Evolutionary conservation across 208 protist species (phyloP).

Genomic region (Leishmania arabica): DNA sequence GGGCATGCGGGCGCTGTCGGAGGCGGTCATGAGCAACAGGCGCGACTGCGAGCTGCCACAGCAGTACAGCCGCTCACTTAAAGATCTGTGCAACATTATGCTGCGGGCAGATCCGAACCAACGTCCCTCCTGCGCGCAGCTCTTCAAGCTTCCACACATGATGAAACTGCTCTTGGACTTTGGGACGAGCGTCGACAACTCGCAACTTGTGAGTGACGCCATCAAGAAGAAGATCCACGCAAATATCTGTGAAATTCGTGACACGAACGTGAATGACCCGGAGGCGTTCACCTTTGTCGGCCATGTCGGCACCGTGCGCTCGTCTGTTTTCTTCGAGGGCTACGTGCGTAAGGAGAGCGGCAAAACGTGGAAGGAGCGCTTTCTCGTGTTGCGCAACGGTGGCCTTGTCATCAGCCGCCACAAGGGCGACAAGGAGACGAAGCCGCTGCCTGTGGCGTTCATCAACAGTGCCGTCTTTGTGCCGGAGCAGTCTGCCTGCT

Average conservation of each 20-base stretch:
- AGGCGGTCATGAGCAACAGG: conserved; percentile 65
- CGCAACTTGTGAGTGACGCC: conserved; percentile 41
- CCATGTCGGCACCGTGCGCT: conserved; percentile 40
- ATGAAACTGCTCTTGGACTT: conserved; percentile 58
- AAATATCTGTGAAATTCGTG: conserved; percentile 58
- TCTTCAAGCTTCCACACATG: conserved; percentile 64
- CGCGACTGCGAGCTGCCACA: conserved; percentile 59
- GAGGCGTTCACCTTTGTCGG: conserved; percentile 44
- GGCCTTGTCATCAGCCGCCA: conserved; percentile 50
- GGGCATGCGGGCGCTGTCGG: conserved; percentile 68
- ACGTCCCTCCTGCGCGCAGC: conserved; percentile 50
- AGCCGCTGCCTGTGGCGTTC: conserved; percentile 53
- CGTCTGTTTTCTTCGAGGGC: conserved; percentile 44
- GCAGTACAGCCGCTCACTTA: conserved; percentile 61
- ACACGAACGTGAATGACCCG: conserved; percentile 39
- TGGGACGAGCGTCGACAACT: conserved; percentile 49
- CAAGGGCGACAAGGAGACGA: conserved; percentile 50
- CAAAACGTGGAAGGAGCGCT: conserved; percentile 65
- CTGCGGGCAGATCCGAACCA: conserved; percentile 51
- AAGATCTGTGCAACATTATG: conserved; percentile 67
- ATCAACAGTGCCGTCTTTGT: conserved; percentile 74
- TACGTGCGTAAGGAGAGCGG: conserved; percentile 59
- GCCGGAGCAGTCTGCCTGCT: conserved; percentile 55
- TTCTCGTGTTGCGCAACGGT: conserved; percentile 53
- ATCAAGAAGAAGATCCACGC: conserved; percentile 49